These are phyloP conservation scores for Pugionium cornutum DNA, from an alignment of 345 rosid species.

Conservation along the genomic window DNA sequence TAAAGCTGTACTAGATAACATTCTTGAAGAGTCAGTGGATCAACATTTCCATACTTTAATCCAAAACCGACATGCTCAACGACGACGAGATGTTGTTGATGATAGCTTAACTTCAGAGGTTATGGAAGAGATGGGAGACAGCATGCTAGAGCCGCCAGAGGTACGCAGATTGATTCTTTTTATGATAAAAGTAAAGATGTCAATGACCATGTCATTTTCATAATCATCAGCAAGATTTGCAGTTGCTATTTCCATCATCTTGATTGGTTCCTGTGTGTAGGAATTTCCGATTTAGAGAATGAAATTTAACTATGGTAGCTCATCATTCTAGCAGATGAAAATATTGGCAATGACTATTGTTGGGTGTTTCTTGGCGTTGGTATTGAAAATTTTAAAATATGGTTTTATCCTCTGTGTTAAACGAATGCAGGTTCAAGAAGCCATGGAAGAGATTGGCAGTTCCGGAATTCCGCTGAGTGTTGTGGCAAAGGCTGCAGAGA, in stretches of 20 bases:
- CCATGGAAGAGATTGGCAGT: constrained; percentile 85
- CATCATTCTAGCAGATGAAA: background rate
- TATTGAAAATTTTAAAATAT: background rate
- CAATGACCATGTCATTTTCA: constrained; percentile 4
- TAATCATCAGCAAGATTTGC: background rate
- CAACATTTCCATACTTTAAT: constrained; percentile 86
- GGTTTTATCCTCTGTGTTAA: constrained; percentile 21
- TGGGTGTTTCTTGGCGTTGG: constrained; percentile 3
- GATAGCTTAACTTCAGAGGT: constrained; percentile 76
- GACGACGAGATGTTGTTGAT: constrained; percentile 77
- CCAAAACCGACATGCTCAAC: constrained; percentile 85
- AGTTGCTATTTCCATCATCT: constrained; percentile 14
- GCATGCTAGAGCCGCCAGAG: constrained; percentile 89
- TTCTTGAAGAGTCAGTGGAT: constrained; percentile 94
- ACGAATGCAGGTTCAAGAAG: constrained; percentile 77
- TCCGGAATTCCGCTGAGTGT: constrained; percentile 82
- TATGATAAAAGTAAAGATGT: constrained; percentile 9
- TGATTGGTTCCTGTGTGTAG: constrained; percentile 1
- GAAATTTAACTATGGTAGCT: background rate
- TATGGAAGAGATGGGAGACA: constrained; percentile 88
- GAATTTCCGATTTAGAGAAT: background rate
- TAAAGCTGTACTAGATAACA: constrained; percentile 85
- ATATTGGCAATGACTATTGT: background rate
- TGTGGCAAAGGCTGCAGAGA: constrained; percentile 94
- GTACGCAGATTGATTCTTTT: constrained; percentile 40